phyloP scores from a whole-genome alignment of 805 yeast species.

The Myxozyma kluyveri region DNA sequence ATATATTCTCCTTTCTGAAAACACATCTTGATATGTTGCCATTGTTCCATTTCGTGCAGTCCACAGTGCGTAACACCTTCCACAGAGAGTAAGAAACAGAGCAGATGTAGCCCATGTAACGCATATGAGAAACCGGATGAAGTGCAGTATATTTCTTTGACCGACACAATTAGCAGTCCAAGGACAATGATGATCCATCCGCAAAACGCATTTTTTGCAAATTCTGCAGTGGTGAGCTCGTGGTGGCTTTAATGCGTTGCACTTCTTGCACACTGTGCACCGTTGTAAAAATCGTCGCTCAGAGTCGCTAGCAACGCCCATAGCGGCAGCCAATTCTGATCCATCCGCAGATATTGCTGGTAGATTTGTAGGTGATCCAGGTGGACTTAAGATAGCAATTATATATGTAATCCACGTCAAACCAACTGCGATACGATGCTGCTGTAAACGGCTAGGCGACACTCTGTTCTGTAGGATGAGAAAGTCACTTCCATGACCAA shows the following conservation, averaged over 20 bases:
- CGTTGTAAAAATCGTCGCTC: slow-evolving; percentile 49
- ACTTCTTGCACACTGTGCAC: slow-evolving; percentile 49
- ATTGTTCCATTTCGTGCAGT: slow-evolving; percentile 22
- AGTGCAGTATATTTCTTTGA: slow-evolving; percentile 70
- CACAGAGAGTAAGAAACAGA: slow-evolving; percentile 45
- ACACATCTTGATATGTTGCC: slow-evolving; percentile 50
- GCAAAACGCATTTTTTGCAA: slow-evolving; percentile 63
- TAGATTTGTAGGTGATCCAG: slow-evolving; percentile 63
- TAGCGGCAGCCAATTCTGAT: background rate
- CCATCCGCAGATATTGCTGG: slow-evolving; percentile 45
- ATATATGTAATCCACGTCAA: slow-evolving; percentile 73
- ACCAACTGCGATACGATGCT: slow-evolving; percentile 48
- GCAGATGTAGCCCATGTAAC: slow-evolving; percentile 42
- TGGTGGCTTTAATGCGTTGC: slow-evolving; percentile 72
- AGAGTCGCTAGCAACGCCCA: background rate
- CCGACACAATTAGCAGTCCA: slow-evolving; percentile 95
- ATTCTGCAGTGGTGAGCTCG: slow-evolving; percentile 82
- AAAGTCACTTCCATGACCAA: slow-evolving; percentile 63
- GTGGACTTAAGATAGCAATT: slow-evolving; percentile 61
- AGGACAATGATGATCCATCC: slow-evolving; percentile 94
- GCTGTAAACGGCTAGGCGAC: slow-evolving; percentile 42
- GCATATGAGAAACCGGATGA: slow-evolving; percentile 71
- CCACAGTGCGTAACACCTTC: slow-evolving; percentile 48
- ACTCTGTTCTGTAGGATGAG: slow-evolving; percentile 52
- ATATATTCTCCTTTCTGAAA: too few species aligned